These are phyloP conservation scores for Nevesoporus exiguus DNA, from an alignment of 768 basidiomycete genomes.

Conservation along the genomic window DNA sequence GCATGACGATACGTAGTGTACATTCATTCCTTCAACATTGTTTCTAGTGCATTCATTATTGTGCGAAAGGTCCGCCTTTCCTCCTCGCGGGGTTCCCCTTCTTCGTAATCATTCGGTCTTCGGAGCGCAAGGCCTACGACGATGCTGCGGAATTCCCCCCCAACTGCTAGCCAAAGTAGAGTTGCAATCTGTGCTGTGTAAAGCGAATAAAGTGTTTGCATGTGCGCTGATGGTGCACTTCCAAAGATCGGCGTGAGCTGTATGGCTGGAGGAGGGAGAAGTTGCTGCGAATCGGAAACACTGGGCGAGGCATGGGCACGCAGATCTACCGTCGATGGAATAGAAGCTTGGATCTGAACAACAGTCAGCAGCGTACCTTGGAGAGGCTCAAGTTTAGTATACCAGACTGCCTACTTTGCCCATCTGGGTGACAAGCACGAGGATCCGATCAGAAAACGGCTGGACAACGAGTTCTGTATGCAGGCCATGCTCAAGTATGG, in stretches of 20 bases:
- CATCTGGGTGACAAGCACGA: conserved; percentile 88
- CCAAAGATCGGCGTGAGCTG: conserved; percentile 79
- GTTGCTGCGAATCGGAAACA: conserved; percentile 27
- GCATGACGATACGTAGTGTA: conserved; percentile 68
- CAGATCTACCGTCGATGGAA: conserved; percentile 62
- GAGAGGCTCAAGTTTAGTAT: conserved; percentile 15
- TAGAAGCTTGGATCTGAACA: conserved; percentile 71
- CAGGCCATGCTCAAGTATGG: conserved; percentile 50
- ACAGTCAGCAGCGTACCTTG: conserved; percentile 5
- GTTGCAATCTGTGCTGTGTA: conserved; percentile 89
- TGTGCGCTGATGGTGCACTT: conserved; percentile 60
- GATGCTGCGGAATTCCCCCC: conserved; percentile 51
- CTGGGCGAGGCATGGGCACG: conserved; percentile 38
- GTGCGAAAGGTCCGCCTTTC: conserved; percentile 46
- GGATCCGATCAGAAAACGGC: conserved; percentile 69
- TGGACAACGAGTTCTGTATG: conserved; percentile 77
- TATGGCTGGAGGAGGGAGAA: conserved; percentile 62
- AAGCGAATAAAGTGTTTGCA: conserved; percentile 70
- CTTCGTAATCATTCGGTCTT: conserved; percentile 31
- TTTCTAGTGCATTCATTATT: conserved; percentile 48
- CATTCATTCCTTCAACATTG: conserved; percentile 42
- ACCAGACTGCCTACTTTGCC: conserved; percentile 90
- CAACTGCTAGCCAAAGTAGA: conserved; percentile 63
- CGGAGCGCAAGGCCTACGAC: conserved; percentile 73
- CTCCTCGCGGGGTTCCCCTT: conserved; percentile 30